Evolutionary conservation across 345 rosid genomes (phyloP), one percentile per base, ranked within the genome.

Genomic region (Lepidium africanum): DNA sequence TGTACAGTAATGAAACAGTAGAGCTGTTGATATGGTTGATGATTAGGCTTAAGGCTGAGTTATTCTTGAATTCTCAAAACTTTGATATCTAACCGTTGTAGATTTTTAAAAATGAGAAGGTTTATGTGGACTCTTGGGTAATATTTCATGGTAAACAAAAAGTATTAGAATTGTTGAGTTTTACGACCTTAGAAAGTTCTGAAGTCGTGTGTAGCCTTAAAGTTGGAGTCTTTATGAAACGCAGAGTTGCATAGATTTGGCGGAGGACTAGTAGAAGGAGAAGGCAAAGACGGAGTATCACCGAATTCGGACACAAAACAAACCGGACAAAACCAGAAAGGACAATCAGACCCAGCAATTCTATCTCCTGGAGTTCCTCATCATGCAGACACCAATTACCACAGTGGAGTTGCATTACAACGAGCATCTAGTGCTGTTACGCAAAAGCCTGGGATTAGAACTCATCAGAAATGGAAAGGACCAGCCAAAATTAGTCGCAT

Each of bases 401-500:
- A 39, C 5, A 70, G 76, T 8, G 96, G 96, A 41, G 80, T 83
- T 37, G 86, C 86, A n/a, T 76, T 92, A 23, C 99, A 94, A 70
- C 83, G 96, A 71, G 49, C 96, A 0, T 66, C 99, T 10, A 73
- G 91, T 43, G 74, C 82, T 19, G 77, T 85, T 51, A 69, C 82
- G 6, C 97, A 91, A 67, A 82, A 86, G 80, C 81, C 97, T 5
- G 95, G 96, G 47, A 96, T 88, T 57, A 87, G 96, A 76, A 67
- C 89, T 64, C 88, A 79, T 76, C 87, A 88, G 67, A 94, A 91
- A 71, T 94, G 99, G 99, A 94, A 91, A 71, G 99, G 99, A 55
- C 99, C 99, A 0, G 95, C 86, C 35, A 94, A 85, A 81, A 91
- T 89, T 73, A 94, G 96, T 81, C 76, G 96, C 81, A 94, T 94